These are phyloP conservation scores for Hyphochytrium catenoides DNA, from an alignment of 352 stramenopile species.

Conservation along the genomic window DNA sequence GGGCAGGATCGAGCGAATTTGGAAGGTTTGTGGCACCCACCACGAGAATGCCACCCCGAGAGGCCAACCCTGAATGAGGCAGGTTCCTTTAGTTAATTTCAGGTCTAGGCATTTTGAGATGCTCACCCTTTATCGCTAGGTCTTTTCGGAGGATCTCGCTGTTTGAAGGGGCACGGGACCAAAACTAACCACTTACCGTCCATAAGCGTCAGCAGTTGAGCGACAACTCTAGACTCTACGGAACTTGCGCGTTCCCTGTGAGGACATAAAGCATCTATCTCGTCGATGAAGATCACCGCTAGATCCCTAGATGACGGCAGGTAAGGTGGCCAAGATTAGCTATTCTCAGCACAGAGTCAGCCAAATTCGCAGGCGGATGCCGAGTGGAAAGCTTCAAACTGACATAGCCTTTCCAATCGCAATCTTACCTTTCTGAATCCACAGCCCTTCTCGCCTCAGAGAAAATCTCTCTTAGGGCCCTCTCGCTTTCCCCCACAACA, in stretches of 20 bases:
- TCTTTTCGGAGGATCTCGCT: no score
- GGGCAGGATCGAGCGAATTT: constrained; percentile 62
- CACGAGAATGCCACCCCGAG: constrained; percentile 68
- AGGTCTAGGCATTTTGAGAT: no score
- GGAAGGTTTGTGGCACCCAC: constrained; percentile 80
- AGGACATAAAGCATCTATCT: constrained; percentile 81
- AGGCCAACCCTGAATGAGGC: no score
- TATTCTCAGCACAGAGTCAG: no score
- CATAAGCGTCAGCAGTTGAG: constrained; percentile 81
- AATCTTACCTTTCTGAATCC: constrained; percentile 7
- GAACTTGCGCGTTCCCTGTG: constrained; percentile 52
- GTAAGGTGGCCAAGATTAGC: no score
- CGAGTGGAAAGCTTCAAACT: constrained; percentile 8
- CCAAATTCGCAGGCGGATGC: constrained; percentile 3
- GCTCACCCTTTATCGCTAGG: no score
- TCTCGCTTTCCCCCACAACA: constrained; percentile 34
- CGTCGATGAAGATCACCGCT: constrained; percentile 86
- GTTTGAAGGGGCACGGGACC: no score
- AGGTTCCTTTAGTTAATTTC: no score
- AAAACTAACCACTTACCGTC: no score
- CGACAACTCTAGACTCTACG: constrained; percentile 66
- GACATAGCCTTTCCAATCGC: constrained; percentile 13
- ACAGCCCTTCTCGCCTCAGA: constrained; percentile 13
- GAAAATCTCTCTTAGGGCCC: constrained; percentile 30
- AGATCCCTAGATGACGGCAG: no score